Evolutionary conservation across 305 asterid genomes (phyloP), one percentile per base, ranked within the genome.

Genomic region (Fraxinus paxiana): DNA sequence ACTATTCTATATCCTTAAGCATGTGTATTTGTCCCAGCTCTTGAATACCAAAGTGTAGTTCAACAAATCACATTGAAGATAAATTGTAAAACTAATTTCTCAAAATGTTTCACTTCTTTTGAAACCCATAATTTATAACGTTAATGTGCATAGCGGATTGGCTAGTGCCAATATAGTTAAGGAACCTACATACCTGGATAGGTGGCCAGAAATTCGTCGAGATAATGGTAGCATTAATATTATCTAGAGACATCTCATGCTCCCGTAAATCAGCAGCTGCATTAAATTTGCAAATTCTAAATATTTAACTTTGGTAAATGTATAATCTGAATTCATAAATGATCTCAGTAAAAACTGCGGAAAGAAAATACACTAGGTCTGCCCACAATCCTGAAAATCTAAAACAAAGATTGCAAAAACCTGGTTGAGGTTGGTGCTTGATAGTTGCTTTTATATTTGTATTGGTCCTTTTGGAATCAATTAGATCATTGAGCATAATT

Each of bases 161-260:
- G 46, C 15, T 69, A 33, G 46, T 70, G 79, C 76, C 78, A 80
- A 48, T 81, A 77, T 67, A 79, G 24, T 65, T 73, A 73, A 71
- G 77, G 33, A 85, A 48, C 30, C 26, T 18, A 56, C 73, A 78
- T 85, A 95, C 98, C 99, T 94, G 99, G 91, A 95, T 95, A 74
- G 98, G 92, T 84, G 99, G 99, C 99, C 99, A 95, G 91, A 95
- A 95, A 85, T 95, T 95, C 73, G 96, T 88, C 1, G 99, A 95
- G 83, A 95, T 89, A 77, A 95, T 94, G 83, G 98, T 91, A 85
- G 97, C 90, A 84, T 87, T 91, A 81, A 95, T 88, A 86, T 85
- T 87, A 73, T 90, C 92, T 63, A 94, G 87, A 67, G 97, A 92
- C 73, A 91, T 78, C 71, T 83, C 95, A 51, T 82, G 83, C 83